Conservation (phyloP, 225 moss, liverwort and hornwort species). For the Ulota crispa region DNA sequence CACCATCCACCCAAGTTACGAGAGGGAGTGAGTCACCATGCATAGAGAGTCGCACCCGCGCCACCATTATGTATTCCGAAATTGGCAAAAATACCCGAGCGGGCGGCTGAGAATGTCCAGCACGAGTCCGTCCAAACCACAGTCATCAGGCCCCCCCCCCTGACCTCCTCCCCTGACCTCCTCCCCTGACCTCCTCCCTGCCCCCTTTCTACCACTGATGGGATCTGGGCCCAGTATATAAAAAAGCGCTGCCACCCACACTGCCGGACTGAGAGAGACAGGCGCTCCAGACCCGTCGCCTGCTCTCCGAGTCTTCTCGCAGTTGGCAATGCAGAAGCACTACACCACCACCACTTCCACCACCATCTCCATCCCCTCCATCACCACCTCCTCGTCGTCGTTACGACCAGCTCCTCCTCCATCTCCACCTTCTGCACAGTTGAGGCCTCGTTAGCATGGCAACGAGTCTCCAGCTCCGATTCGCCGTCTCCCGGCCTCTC, state of each 20-base stretch:
- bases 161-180: too few species aligned
- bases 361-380: background rate
- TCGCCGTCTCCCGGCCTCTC: background rate
- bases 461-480: background rate
- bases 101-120: constrained; percentile 11
- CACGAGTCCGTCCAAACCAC: background rate
- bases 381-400: background rate
- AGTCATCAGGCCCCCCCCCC: background rate
- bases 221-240: background rate
- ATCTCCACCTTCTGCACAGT: background rate
- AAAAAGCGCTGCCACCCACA: background rate
- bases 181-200: too few species aligned
- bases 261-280: background rate
- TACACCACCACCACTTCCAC: background rate
- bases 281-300: too few species aligned
- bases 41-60: background rate
- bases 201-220: background rate
- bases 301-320: background rate
- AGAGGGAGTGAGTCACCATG: background rate
- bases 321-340: background rate
- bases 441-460: constrained; percentile 6
- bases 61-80: background rate
- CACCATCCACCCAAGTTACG: background rate
- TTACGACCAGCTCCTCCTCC: background rate
- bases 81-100: background rate